Evolutionary conservation across 345 rosid genomes (phyloP).

Genomic region (Limnanthes douglasii): DNA sequence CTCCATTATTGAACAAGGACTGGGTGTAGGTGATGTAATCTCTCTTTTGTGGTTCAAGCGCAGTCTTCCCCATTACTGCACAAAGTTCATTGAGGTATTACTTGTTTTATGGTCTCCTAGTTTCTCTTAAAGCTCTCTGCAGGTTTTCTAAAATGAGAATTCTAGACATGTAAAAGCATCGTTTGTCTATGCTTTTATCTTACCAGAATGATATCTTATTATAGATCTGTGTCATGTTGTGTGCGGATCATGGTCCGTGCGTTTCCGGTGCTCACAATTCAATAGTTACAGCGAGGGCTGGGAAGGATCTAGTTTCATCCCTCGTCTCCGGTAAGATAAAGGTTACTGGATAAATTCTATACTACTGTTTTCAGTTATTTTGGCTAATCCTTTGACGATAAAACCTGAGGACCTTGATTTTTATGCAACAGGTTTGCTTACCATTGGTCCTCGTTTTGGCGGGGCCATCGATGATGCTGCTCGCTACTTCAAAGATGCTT

Average conservation of each 20-base stretch:
- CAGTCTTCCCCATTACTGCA: slow-evolving; percentile 60
- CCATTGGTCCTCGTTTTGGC: slow-evolving; percentile 65
- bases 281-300: slow-evolving; percentile 60
- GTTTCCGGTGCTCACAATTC: slow-evolving; percentile 63
- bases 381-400: background rate
- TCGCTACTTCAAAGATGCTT: slow-evolving; percentile 60
- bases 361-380: too few relatives aligned
- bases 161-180: background rate
- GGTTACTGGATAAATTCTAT: too few relatives aligned
- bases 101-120: background rate
- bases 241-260: slow-evolving; percentile 66
- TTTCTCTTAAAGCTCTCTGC: background rate
- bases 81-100: slow-evolving; percentile 45
- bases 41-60: slow-evolving; percentile 62
- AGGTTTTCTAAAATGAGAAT: background rate
- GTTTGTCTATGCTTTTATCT: background rate
- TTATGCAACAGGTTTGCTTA: slow-evolving; percentile 39
- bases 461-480: slow-evolving; percentile 68
- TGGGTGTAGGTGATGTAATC: slow-evolving; percentile 56
- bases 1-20: slow-evolving; percentile 45
- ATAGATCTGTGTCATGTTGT: slow-evolving; percentile 57
- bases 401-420: background rate
- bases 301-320: slow-evolving; percentile 60
- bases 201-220: background rate
- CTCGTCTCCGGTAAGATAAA: slow-evolving; percentile 54